A percentile compares a stretch with the other conserved stretches of the same genome.
These are phyloP conservation scores for Saccharomyces hybrid DNA, from an alignment of 1,139 yeast species.

Conservation along the genomic window DNA sequence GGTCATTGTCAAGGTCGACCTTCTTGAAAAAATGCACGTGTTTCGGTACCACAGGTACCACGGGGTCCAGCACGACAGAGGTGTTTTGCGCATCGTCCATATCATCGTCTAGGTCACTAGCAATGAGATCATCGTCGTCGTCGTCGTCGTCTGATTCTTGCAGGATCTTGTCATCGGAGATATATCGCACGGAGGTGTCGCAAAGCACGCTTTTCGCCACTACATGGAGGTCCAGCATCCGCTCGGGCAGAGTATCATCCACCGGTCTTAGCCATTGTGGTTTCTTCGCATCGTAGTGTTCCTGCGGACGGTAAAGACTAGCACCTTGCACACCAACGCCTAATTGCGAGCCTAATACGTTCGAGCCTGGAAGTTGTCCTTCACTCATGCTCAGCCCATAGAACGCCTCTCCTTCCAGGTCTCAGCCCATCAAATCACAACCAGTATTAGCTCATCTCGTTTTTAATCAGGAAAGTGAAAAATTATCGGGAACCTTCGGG, in stretches of 20 bases:
- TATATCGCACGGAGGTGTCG: background rate
- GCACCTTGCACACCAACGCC: conserved; percentile 25
- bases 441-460: background rate
- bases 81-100: conserved; percentile 1
- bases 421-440: background rate
- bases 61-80: conserved; percentile 2
- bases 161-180: background rate
- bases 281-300: conserved; percentile 27
- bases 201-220: background rate
- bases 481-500: too few species aligned
- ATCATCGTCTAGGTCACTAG: conserved; percentile 5
- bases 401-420: background rate
- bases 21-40: conserved; percentile 8
- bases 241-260: conserved; percentile 26
- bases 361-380: conserved; percentile 13
- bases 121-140: background rate
- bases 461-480: background rate
- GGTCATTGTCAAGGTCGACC: background rate
- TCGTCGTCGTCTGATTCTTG: background rate
- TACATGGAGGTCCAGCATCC: conserved; percentile 7
- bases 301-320: conserved; percentile 14
- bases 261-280: conserved; percentile 35
- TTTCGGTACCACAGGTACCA: conserved; percentile 1
- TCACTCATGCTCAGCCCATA: conserved; percentile 11
- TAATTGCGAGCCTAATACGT: conserved; percentile 26